Conservation (phyloP, 2,329 filamentous ascomycete genomes). For the Colletotrichum tanaceti region DNA sequence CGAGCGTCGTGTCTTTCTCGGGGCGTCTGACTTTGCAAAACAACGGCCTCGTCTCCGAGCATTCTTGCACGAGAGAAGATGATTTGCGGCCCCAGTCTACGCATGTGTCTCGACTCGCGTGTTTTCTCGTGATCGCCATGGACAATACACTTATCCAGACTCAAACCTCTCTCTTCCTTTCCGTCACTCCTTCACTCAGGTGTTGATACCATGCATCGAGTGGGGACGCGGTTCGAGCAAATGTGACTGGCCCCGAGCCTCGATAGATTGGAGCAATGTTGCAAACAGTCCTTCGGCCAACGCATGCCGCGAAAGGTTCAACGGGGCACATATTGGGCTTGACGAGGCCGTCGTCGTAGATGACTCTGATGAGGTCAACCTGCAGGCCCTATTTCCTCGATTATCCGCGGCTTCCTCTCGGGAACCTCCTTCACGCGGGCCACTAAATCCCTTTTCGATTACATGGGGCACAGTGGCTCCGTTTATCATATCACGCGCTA, state of each 20-base stretch:
- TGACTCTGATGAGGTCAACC: slow-evolving; percentile 42
- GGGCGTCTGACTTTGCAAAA: slow-evolving; percentile 28
- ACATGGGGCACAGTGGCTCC: slow-evolving; percentile 12
- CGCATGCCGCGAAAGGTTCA: neutral
- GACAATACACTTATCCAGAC: slow-evolving; percentile 22
- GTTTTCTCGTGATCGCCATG: slow-evolving; percentile 15
- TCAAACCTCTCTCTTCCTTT: slow-evolving; percentile 7
- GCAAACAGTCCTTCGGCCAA: neutral
- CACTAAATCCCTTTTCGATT: slow-evolving; percentile 20
- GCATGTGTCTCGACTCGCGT: slow-evolving; percentile 25
- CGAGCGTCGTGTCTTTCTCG: slow-evolving; percentile 28
- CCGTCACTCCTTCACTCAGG: neutral
- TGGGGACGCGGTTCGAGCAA: neutral
- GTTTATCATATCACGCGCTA: slow-evolving; percentile 35
- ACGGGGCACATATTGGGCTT: slow-evolving; percentile 1
- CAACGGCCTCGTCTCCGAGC: slow-evolving; percentile 21
- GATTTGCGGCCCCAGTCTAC: neutral
- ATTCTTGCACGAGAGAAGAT: slow-evolving; percentile 19
- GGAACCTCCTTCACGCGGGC: slow-evolving; percentile 31
- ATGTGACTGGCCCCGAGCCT: neutral
- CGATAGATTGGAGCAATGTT: neutral
- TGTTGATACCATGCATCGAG: neutral
- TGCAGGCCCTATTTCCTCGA: slow-evolving; percentile 38
- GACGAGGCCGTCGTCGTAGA: slow-evolving; percentile 21
- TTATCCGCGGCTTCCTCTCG: slow-evolving; percentile 41